These are phyloP conservation scores for Mycena alexandri DNA, from an alignment of 768 basidiomycete species.

Conservation along the genomic window DNA sequence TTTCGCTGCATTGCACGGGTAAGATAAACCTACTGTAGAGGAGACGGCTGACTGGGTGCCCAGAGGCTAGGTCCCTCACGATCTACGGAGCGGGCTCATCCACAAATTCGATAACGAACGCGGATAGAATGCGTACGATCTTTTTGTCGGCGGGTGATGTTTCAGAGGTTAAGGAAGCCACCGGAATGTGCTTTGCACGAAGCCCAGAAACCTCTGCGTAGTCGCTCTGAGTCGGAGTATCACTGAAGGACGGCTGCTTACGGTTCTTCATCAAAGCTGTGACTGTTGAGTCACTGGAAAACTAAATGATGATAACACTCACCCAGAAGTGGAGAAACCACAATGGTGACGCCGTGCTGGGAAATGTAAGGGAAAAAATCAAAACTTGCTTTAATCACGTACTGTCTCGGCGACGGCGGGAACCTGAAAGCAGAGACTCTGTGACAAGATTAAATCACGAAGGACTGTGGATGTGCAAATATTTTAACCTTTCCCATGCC, in stretches of 20 bases:
- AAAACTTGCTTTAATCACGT: conserved; percentile 14
- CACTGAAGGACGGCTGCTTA: conserved; percentile 47
- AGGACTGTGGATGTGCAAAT: background rate
- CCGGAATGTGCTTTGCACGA: conserved; percentile 65
- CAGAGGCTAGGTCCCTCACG: conserved; percentile 68
- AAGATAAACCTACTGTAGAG: conserved; percentile 70
- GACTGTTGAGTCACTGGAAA: background rate
- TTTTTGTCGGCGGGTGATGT: conserved; percentile 65
- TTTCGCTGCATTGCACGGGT: background rate
- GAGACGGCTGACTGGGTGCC: conserved; percentile 68
- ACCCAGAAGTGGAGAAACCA: conserved; percentile 83
- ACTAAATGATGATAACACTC: background rate
- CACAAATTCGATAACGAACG: background rate
- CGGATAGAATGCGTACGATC: conserved; percentile 53
- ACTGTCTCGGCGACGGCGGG: conserved; percentile 80
- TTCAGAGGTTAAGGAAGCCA: conserved; percentile 77
- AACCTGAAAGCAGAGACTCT: conserved; percentile 90
- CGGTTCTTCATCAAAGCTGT: conserved; percentile 88
- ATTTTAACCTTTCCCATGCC: conserved; percentile 85
- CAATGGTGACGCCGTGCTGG: conserved; percentile 78
- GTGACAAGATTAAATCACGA: background rate
- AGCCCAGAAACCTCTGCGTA: conserved; percentile 73
- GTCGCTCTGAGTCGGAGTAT: conserved; percentile 1
- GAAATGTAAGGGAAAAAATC: background rate
- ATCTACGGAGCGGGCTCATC: conserved; percentile 58